Evolutionary conservation across 768 basidiomycete genomes (phyloP).

Genomic region (Xerocomus spinulosus): DNA sequence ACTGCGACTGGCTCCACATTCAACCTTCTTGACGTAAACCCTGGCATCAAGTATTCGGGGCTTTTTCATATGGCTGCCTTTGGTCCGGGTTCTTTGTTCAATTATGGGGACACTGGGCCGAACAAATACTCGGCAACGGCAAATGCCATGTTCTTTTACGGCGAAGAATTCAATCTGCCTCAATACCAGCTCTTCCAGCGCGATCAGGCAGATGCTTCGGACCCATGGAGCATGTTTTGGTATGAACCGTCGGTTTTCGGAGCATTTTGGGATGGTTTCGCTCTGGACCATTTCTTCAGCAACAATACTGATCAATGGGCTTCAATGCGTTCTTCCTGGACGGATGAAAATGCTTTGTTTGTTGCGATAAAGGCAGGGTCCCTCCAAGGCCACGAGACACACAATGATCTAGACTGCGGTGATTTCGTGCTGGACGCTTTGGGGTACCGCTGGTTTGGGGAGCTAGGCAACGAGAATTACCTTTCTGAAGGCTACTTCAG

Average conservation of each 20-base stretch:
- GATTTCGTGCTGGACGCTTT: constrained; percentile 95
- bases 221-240: constrained; percentile 91
- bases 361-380: constrained; percentile 87
- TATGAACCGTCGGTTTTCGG: constrained; percentile 80
- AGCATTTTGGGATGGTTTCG: constrained; percentile 86
- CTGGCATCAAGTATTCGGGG: constrained; percentile 68
- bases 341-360: constrained; percentile 75
- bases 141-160: constrained; percentile 81
- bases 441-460: constrained; percentile 92
- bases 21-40: constrained; percentile 65
- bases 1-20: constrained; percentile 85
- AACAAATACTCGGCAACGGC: constrained; percentile 96
- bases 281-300: constrained; percentile 81
- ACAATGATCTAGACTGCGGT: constrained; percentile 91
- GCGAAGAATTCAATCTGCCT: constrained; percentile 61
- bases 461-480: constrained; percentile 89
- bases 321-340: constrained; percentile 91
- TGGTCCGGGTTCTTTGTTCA: constrained; percentile 83
- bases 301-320: constrained; percentile 76
- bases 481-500: constrained; percentile 71
- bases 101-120: constrained; percentile 59
- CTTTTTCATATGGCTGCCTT: constrained; percentile 85
- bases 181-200: constrained; percentile 85
- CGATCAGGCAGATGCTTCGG: constrained; percentile 76
- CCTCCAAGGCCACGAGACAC: constrained; percentile 82